Evolutionary conservation across 202 grass and related monocot species (phyloP).

Genomic region (Bolboschoenoplectus hybrid): DNA sequence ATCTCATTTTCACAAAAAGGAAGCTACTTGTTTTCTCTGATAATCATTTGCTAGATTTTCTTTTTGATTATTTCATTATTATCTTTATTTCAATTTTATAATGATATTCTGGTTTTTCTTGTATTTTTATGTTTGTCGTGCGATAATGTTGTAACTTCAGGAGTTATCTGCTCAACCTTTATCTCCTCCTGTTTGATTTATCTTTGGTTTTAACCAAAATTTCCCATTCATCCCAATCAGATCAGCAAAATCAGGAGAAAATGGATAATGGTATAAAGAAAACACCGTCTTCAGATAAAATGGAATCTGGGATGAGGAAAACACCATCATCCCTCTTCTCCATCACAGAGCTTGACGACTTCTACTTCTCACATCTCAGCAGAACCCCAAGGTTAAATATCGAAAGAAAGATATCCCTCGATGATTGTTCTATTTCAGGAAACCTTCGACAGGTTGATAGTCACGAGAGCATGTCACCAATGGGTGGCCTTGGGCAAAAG

Average conservation of each 20-base stretch:
- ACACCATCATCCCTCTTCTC: conserved; percentile 64
- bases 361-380: conserved; percentile 55
- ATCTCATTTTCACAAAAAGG: background rate
- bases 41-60: background rate
- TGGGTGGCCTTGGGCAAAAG: conserved; percentile 31
- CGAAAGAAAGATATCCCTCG: conserved; percentile 79
- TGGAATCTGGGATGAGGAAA: conserved; percentile 46
- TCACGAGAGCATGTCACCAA: conserved; percentile 65
- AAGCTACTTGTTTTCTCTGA: background rate
- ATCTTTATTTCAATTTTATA: background rate
- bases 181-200: background rate
- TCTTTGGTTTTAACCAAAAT: background rate
- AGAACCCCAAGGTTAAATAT: conserved; percentile 59
- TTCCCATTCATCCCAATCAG: background rate
- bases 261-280: conserved; percentile 30
- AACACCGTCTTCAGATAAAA: conserved; percentile 23
- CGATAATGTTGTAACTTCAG: background rate
- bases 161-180: background rate
- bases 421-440: conserved; percentile 67
- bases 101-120: background rate
- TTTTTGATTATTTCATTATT: background rate
- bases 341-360: conserved; percentile 71
- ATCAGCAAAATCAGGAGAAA: background rate
- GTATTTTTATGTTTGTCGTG: background rate
- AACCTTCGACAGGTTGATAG: conserved; percentile 49